Evolutionary conservation across 177 flowering plant species (phyloP).

Genomic region (Vitis hybrid): DNA sequence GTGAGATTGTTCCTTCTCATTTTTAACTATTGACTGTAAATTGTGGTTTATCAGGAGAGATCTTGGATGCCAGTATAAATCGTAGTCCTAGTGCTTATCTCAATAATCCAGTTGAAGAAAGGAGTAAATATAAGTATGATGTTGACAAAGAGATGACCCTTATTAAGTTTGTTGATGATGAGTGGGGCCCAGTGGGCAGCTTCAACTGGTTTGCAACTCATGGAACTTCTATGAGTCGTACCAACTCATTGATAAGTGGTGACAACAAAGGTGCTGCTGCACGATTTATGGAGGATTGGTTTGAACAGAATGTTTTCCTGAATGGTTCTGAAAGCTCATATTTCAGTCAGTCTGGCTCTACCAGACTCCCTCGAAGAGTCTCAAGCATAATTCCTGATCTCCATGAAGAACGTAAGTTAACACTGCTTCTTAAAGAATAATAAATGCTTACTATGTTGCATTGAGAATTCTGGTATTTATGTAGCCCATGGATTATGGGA

Average conservation of each 20-base stretch:
- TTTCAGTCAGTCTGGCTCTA: background rate
- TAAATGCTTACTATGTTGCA: too few species aligned
- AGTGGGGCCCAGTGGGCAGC: conserved; percentile 99
- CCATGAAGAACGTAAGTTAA: conserved; percentile 53
- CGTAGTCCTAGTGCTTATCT: conserved; percentile 99
- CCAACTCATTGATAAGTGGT: conserved; percentile 92
- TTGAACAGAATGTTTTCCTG: conserved; percentile 41
- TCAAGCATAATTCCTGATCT: conserved; percentile 59
- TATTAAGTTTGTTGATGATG: conserved; percentile 85
- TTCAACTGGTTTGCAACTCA: conserved; percentile 99
- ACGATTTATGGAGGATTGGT: conserved; percentile 99
- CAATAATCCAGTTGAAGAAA: conserved; percentile 81
- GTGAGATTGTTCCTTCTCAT: background rate
- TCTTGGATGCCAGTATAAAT: conserved; percentile 85
- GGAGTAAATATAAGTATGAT: conserved; percentile 79
- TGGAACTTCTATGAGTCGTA: conserved; percentile 99
- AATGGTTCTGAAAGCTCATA: conserved; percentile 20
- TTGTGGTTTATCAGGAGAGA: conserved; percentile 58
- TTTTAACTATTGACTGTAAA: conserved; percentile 4
- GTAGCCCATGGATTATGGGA: too few species aligned
- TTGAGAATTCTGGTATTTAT: too few species aligned
- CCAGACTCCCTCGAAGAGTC: conserved; percentile 60
- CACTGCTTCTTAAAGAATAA: background rate
- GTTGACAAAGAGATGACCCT: conserved; percentile 98
- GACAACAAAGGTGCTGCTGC: conserved; percentile 99